phyloP scores from a whole-genome alignment of 1,139 yeast species.

The Blastobotrys raffinosifermentans region DNA sequence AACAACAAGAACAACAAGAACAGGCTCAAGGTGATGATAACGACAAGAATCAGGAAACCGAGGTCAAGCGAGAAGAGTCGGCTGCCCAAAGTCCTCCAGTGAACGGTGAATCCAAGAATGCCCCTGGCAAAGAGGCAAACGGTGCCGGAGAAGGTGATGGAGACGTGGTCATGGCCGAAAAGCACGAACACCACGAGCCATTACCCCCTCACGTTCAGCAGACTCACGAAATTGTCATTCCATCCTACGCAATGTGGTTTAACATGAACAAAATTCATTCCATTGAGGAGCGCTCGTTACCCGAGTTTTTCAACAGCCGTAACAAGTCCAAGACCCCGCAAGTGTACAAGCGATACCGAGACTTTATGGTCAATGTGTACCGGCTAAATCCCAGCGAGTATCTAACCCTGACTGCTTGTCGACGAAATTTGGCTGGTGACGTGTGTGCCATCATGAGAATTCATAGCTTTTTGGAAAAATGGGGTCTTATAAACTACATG shows the following conservation, averaged over 20 bases:
- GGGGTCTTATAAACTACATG: conserved; percentile 97
- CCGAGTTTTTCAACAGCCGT: conserved; percentile 78
- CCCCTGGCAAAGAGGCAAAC: conserved; percentile 1
- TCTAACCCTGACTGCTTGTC: conserved; percentile 85
- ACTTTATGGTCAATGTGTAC: conserved; percentile 90
- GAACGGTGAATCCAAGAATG: background rate
- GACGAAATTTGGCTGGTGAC: conserved; percentile 93
- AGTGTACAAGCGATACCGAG: conserved; percentile 80
- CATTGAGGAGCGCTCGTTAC: conserved; percentile 66
- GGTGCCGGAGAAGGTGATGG: conserved; percentile 6
- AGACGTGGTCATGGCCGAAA: conserved; percentile 5
- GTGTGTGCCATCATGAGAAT: conserved; percentile 90
- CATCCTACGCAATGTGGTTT: conserved; percentile 93
- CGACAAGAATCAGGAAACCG: conserved; percentile 1
- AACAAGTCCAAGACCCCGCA: conserved; percentile 84
- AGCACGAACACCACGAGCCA: conserved; percentile 3
- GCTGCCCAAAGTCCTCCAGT: background rate
- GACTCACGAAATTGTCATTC: conserved; percentile 84
- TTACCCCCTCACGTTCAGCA: conserved; percentile 38
- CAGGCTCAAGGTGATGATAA: conserved; percentile 1
- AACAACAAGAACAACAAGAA: background rate
- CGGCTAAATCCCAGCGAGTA: conserved; percentile 90
- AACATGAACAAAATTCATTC: conserved; percentile 62
- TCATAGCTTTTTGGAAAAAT: conserved; percentile 81
- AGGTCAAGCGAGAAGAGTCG: background rate